Base-by-base conservation (phyloP, 345 rosid species). In the Populus euphratica region DNA sequence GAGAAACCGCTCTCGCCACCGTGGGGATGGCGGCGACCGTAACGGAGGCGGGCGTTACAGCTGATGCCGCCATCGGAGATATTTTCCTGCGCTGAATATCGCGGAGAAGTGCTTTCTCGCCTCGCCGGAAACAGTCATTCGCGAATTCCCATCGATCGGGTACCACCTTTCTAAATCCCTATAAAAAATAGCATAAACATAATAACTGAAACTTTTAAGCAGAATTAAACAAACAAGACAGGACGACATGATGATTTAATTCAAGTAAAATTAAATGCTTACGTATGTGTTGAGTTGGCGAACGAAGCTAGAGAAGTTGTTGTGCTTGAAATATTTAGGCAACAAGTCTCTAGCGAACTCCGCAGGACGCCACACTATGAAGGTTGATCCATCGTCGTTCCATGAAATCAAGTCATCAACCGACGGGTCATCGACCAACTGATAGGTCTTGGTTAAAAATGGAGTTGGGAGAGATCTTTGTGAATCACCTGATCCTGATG, bases 111-210 rank as follows among this genome's bases (percentile, higher is more conserved):
- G 80, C 79, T 82, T 90, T 94, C 77, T 91, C 98, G 27, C 98
- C 99, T 83, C 88, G 85, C 69, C 84, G 81, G 54, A 95, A 95
- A 78, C 87, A 88, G 13, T 92, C 98, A 33, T 95, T 90, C 10
- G 94, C 90, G 54, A 95, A 95, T 78, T 95, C 99, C 99, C 99
- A 95, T 66, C 96, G 93, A 79, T 94, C 98, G 16, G 98, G 95
- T 56, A 90, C 95, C 16, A 93, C 98, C 80, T 94, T 94, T 16
- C 97, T 88, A 79, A 94, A 94, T 73, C 98, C 99, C 98, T 95
- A 80, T 33, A 49, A 29, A 76, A 16, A 20, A 68, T 54, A 63
- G 17, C 39, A 31, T 10, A 20, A 17, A 56, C 12, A 71, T 66
- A 8, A 39, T 7, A 38, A 7, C 29, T 23, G 1, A 36, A 64